Conservation (phyloP, 495 filamentous ascomycete genomes). For the Aspergillus sparsus region DNA sequence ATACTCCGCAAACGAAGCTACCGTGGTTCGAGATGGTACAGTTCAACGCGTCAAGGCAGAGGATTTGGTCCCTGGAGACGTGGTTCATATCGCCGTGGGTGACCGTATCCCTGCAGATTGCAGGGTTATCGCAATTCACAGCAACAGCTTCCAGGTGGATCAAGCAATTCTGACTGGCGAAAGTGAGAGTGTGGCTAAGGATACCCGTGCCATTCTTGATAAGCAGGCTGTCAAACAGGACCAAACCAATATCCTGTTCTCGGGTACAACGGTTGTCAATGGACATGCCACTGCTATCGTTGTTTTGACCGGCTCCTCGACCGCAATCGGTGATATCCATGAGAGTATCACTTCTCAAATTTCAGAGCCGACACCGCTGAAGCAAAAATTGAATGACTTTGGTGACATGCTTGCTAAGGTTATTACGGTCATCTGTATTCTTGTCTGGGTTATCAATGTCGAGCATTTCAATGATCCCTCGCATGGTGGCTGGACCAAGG, state of each 20-base stretch:
- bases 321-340: slow-evolving; percentile 98
- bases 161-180: slow-evolving; percentile 98
- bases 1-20: slow-evolving; percentile 98
- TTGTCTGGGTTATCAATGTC: slow-evolving; percentile 99
- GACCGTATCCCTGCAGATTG: slow-evolving; percentile 98
- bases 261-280: slow-evolving; percentile 94
- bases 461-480: slow-evolving; percentile 93
- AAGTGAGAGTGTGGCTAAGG: slow-evolving; percentile 95
- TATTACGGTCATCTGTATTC: slow-evolving; percentile 92
- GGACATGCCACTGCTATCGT: slow-evolving; percentile 93
- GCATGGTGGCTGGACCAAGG: slow-evolving; percentile 94
- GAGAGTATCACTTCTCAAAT: slow-evolving; percentile 98
- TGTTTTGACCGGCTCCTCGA: slow-evolving; percentile 84
- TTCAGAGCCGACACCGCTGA: slow-evolving; percentile 93
- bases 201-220: slow-evolving; percentile 67
- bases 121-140: slow-evolving; percentile 84
- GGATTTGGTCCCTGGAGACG: slow-evolving; percentile 93
- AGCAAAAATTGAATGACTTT: slow-evolving; percentile 98
- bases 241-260: slow-evolving; percentile 97
- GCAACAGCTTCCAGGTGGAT: slow-evolving; percentile 95
- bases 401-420: slow-evolving; percentile 96
- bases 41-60: slow-evolving; percentile 83
- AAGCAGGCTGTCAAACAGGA: slow-evolving; percentile 93
- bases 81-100: slow-evolving; percentile 85
- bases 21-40: slow-evolving; percentile 78